Percentiles rank a stretch among this genome's conserved stretches.
phyloP scores from a whole-genome alignment of 805 yeast species.

The Candida andamanensis region DNA sequence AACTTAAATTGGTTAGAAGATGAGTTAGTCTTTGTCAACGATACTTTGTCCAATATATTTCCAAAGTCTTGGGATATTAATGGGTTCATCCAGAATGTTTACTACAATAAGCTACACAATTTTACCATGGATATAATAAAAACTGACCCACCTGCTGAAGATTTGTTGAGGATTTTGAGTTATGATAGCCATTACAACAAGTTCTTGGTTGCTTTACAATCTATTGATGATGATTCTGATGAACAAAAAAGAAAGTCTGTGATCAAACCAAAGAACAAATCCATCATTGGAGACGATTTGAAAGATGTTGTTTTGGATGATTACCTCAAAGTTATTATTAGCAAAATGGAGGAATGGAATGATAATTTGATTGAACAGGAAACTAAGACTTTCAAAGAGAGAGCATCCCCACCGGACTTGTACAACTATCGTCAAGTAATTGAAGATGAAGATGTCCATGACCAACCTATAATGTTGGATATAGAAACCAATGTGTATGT shows the following conservation, averaged over 20 bases:
- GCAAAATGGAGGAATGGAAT: constrained; percentile 85
- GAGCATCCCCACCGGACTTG: constrained; percentile 69
- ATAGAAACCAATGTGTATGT: constrained; percentile 47
- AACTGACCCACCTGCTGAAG: constrained; percentile 74
- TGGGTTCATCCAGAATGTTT: constrained; percentile 54
- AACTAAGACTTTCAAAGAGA: constrained; percentile 53
- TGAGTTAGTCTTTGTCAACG: constrained; percentile 64
- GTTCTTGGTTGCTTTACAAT: constrained; percentile 24
- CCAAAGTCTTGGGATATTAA: constrained; percentile 76
- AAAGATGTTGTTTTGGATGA: constrained; percentile 73
- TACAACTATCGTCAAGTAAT: constrained; percentile 51
- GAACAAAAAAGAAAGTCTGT: constrained; percentile 14
- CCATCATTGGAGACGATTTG: constrained; percentile 66
- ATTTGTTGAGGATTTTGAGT: constrained; percentile 66
- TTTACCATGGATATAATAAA: constrained; percentile 61
- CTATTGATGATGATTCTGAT: constrained; percentile 11
- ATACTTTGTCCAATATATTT: constrained; percentile 52
- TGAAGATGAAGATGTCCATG: constrained; percentile 35
- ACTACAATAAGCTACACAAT: constrained; percentile 60
- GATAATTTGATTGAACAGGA: constrained; percentile 63
- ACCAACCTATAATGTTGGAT: constrained; percentile 26
- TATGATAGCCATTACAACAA: constrained; percentile 64
- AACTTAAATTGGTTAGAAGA: constrained; percentile 80
- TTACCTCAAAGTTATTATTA: constrained; percentile 64
- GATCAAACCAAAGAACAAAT: constrained; percentile 33